phyloP scores from a whole-genome alignment of 2,329 filamentous ascomycete species.

The Verticillium tricorpus region DNA sequence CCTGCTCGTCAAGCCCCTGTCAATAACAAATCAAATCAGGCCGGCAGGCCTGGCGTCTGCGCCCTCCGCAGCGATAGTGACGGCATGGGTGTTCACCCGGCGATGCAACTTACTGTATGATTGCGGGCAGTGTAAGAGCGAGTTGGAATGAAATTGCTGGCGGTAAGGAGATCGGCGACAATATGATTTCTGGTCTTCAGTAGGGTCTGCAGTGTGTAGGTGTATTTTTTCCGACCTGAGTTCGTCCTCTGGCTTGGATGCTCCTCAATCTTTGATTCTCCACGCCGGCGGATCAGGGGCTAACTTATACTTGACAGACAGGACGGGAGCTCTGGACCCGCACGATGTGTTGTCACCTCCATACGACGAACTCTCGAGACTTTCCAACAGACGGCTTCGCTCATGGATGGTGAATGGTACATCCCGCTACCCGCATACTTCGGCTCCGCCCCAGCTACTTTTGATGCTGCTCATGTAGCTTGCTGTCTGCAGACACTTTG shows the following conservation, averaged over 20 bases:
- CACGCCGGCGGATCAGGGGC: slow-evolving; percentile 21
- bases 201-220: background rate
- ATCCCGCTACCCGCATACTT: background rate
- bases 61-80: background rate
- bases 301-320: slow-evolving; percentile 32
- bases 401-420: background rate
- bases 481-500: slow-evolving; percentile 7
- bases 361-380: background rate
- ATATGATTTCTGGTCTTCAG: background rate
- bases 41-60: background rate
- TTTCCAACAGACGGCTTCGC: background rate
- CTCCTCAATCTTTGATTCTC: background rate
- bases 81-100: background rate
- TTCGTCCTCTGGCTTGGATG: background rate
- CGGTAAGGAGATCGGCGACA: background rate
- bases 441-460: background rate
- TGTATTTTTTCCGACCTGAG: background rate
- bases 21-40: background rate
- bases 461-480: background rate
- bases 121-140: background rate
- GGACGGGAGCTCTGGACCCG: slow-evolving; percentile 8
- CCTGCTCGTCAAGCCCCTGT: background rate
- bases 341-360: slow-evolving; percentile 13
- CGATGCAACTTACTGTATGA: background rate
- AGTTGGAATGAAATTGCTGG: background rate